Conservation (phyloP, 1,284 basidiomycete genomes). For the Cryptococcus hybrid region DNA sequence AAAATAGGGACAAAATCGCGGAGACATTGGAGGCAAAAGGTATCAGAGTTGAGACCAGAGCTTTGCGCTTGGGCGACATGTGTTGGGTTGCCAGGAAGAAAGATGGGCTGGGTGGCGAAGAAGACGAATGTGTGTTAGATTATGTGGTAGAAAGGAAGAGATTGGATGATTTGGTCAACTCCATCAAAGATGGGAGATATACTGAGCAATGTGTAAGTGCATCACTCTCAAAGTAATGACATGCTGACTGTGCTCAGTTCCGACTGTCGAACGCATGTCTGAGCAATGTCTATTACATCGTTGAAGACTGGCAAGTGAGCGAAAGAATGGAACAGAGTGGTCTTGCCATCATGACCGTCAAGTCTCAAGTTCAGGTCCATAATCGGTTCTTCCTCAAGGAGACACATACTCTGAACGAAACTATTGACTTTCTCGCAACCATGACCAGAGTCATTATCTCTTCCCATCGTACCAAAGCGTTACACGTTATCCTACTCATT, state of each 20-base stretch:
- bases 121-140: conserved; percentile 56
- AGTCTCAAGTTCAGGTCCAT: conserved; percentile 57
- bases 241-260: conserved; percentile 38
- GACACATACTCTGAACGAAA: conserved; percentile 53
- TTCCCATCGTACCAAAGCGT: conserved; percentile 38
- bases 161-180: conserved; percentile 56
- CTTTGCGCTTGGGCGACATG: conserved; percentile 57
- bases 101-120: conserved; percentile 39
- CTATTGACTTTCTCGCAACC: conserved; percentile 54
- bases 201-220: conserved; percentile 56
- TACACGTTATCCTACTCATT: conserved; percentile 52
- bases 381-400: conserved; percentile 59
- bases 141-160: conserved; percentile 59
- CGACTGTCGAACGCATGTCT: conserved; percentile 55
- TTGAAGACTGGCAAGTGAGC: conserved; percentile 55
- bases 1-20: conserved; percentile 44
- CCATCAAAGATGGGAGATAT: conserved; percentile 57
- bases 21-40: conserved; percentile 45
- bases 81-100: conserved; percentile 56
- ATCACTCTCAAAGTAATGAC: conserved; percentile 5
- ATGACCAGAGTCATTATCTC: conserved; percentile 53
- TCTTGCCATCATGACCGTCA: conserved; percentile 48
- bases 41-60: conserved; percentile 52
- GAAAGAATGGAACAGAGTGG: conserved; percentile 38
- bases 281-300: conserved; percentile 56